Conservation (phyloP, 345 rosid genomes). For the Dimocarpus longan region DNA sequence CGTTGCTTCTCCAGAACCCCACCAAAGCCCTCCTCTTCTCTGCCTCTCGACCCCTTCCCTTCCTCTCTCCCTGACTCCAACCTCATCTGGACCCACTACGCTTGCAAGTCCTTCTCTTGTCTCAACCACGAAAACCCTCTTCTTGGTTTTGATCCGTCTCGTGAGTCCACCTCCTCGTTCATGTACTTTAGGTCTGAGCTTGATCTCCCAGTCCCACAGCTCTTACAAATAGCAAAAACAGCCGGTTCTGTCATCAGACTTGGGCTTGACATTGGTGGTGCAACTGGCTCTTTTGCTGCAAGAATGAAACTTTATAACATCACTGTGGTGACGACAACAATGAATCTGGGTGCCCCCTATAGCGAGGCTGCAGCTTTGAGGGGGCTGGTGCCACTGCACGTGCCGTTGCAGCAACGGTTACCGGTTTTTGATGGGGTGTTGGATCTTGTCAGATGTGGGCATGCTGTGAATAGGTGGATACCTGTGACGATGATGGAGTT, state of each 20-base stretch:
- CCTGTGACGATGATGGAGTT: conserved; percentile 85
- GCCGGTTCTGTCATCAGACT: conserved; percentile 64
- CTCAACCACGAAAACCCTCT: conserved; percentile 51
- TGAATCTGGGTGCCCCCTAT: conserved; percentile 89
- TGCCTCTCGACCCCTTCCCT: conserved; percentile 56
- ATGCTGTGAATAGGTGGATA: conserved; percentile 94
- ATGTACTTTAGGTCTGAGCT: conserved; percentile 61
- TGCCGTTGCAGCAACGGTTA: conserved; percentile 88
- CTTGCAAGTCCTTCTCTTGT: conserved; percentile 77
- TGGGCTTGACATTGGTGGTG: conserved; percentile 91
- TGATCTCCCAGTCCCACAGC: conserved; percentile 88
- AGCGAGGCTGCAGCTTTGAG: conserved; percentile 88
- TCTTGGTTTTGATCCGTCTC: conserved; percentile 61
- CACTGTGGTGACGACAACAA: conserved; percentile 79
- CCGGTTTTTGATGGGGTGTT: conserved; percentile 89
- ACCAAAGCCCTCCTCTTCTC: conserved; percentile 44
- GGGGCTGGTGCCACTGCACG: conserved; percentile 86
- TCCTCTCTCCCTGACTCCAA: conserved; percentile 63
- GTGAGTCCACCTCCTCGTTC: conserved; percentile 52
- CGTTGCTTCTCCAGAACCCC: conserved; percentile 94
- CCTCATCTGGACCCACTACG: conserved; percentile 72
- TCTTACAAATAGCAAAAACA: conserved; percentile 63
- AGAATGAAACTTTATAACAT: conserved; percentile 72
- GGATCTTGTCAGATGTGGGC: conserved; percentile 91
- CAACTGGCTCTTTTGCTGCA: conserved; percentile 86